These are phyloP conservation scores for Melanogaster broomeanus DNA, from an alignment of 768 basidiomycete genomes.

Conservation along the genomic window DNA sequence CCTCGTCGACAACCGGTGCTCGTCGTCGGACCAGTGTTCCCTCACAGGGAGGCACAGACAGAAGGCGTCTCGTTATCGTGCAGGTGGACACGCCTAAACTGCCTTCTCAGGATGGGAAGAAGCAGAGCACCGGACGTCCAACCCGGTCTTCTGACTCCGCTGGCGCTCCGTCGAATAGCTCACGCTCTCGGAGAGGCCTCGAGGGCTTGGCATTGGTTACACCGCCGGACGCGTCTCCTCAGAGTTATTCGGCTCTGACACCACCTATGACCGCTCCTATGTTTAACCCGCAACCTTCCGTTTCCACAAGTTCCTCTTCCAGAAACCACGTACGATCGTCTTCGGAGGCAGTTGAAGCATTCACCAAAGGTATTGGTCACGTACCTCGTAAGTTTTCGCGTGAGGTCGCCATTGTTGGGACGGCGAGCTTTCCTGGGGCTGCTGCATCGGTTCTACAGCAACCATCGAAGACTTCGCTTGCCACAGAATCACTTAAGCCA, in stretches of 20 bases:
- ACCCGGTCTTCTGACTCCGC: constrained; percentile 20
- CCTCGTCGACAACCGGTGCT: constrained; percentile 28
- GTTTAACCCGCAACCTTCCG: constrained; percentile 19
- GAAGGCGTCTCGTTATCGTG: constrained; percentile 67
- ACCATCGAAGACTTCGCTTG: constrained; percentile 30
- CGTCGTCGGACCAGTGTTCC: constrained; percentile 52
- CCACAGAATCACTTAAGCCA: constrained; percentile 34
- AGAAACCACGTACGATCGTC: constrained; percentile 45
- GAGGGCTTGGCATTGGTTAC: constrained; percentile 67
- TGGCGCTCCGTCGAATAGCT: constrained; percentile 30
- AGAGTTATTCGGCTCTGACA: constrained; percentile 52
- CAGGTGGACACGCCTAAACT: constrained; percentile 46
- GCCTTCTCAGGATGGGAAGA: constrained; percentile 28
- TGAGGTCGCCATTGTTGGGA: constrained; percentile 55
- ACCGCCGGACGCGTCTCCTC: constrained; percentile 66
- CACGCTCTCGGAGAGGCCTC: constrained; percentile 43
- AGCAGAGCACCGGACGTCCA: constrained; percentile 16
- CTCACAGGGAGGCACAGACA: constrained; percentile 62
- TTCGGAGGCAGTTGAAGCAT: constrained; percentile 43
- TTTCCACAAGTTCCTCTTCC: constrained; percentile 4
- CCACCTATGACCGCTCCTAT: constrained; percentile 53
- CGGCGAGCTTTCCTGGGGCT: constrained; percentile 32
- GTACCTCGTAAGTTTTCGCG: constrained; percentile 46
- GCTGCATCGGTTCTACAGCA: constrained; percentile 27
- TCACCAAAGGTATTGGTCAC: constrained; percentile 36